A percentile compares a stretch with the other conserved stretches of the same genome.
Evolutionary conservation across 2,329 filamentous ascomycete species (phyloP).

Genomic region (Pseudogymnoascus sp.): DNA sequence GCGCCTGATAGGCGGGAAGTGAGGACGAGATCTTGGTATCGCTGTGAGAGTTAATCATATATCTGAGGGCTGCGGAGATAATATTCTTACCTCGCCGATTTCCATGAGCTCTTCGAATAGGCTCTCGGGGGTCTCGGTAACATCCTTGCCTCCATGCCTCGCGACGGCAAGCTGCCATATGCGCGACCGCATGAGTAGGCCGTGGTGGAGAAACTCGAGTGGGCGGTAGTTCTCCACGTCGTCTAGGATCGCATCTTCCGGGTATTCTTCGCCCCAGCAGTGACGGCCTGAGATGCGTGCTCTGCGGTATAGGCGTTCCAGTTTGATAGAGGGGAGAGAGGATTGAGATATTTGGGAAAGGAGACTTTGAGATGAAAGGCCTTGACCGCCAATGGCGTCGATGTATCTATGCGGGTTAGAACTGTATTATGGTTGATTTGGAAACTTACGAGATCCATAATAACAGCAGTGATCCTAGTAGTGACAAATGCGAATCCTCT

Average conservation of each 20-base stretch:
- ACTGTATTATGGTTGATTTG: neutral
- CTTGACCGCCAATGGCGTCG: neutral
- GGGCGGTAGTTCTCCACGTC: slow-evolving; percentile 8
- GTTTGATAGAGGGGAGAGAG: neutral
- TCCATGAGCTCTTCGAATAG: neutral
- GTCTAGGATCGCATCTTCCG: neutral
- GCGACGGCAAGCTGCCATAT: slow-evolving; percentile 5
- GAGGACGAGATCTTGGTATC: neutral
- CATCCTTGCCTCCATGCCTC: neutral
- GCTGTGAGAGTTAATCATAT: neutral
- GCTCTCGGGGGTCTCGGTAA: neutral
- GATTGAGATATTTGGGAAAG: slow-evolving; percentile 3
- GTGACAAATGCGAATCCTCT: neutral
- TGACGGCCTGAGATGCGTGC: neutral
- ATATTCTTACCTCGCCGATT: slow-evolving; percentile 1
- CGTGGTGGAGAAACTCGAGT: neutral
- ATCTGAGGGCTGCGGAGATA: neutral
- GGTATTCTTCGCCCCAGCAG: slow-evolving; percentile 7
- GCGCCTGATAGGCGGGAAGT: neutral
- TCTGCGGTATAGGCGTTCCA: slow-evolving; percentile 6
- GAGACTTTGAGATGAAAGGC: neutral
- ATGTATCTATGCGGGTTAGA: neutral
- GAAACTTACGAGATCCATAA: slow-evolving; percentile 2
- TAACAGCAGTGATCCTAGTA: neutral
- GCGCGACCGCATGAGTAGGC: neutral